Percentiles rank a stretch among this genome's conserved stretches.
Conservation (phyloP, 768 basidiomycete species). For the Lyophyllum decastes region DNA sequence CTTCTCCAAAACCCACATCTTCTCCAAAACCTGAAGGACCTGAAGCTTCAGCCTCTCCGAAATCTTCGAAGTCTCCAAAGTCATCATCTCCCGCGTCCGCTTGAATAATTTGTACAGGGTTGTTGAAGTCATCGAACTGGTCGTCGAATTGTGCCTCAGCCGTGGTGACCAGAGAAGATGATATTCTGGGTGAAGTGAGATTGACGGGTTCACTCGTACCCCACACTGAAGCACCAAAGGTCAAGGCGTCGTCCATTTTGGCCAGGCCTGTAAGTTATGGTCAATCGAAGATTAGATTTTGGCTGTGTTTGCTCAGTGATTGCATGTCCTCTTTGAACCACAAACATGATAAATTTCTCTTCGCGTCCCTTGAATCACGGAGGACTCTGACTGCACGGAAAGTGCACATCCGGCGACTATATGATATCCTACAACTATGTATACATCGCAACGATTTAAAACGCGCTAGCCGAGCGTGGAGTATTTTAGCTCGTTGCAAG, state of each 20-base stretch:
- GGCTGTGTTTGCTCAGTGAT: conserved; percentile 29
- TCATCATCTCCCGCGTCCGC: conserved; percentile 67
- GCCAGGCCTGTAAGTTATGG: conserved; percentile 11
- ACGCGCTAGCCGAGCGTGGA: conserved; percentile 72
- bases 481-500: conserved; percentile 73
- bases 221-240: conserved; percentile 78
- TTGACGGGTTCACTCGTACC: conserved; percentile 43
- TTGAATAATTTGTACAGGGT: conserved; percentile 42
- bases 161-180: conserved; percentile 22
- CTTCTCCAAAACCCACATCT: conserved; percentile 35
- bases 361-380: conserved; percentile 56
- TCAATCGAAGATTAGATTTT: conserved; percentile 21
- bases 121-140: conserved; percentile 60
- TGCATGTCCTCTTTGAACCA: conserved; percentile 26
- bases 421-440: conserved; percentile 72
- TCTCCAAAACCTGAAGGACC: conserved; percentile 36
- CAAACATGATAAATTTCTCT: conserved; percentile 51
- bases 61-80: conserved; percentile 88
- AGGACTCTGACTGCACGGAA: conserved; percentile 57
- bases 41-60: conserved; percentile 60
- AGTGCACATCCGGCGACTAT: conserved; percentile 72
- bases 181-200: conserved; percentile 28
- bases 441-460: conserved; percentile 65
- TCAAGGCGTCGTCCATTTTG: conserved; percentile 71
- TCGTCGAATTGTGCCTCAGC: conserved; percentile 30